A percentile compares a stretch with the other conserved stretches of the same genome.
phyloP scores from a whole-genome alignment of 208 protist species.

The Leishmania arabica region DNA sequence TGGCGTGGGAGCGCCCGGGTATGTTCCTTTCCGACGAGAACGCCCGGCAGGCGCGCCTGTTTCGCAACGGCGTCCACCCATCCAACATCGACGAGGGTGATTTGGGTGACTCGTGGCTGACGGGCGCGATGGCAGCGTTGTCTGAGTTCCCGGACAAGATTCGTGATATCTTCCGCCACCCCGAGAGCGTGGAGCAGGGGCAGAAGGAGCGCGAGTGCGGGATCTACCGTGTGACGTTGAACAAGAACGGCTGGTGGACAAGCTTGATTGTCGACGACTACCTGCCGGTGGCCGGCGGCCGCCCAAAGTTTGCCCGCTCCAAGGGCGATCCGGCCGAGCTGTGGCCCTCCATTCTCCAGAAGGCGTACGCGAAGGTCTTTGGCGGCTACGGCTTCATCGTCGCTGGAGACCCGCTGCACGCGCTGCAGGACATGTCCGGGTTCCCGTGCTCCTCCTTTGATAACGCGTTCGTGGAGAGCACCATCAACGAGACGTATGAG shows the following conservation, averaged over 20 bases:
- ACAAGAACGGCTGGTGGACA: conserved; percentile 91
- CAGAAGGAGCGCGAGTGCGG: conserved; percentile 60
- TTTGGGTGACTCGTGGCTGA: conserved; percentile 84
- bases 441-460: conserved; percentile 76
- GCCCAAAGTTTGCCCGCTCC: conserved; percentile 63
- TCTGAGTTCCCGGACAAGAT: conserved; percentile 73
- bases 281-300: conserved; percentile 64
- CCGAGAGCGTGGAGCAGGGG: conserved; percentile 50
- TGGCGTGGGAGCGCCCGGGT: conserved; percentile 77
- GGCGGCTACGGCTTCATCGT: conserved; percentile 82
- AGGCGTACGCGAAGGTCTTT: conserved; percentile 91
- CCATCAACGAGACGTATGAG: conserved; percentile 45
- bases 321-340: conserved; percentile 72
- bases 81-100: conserved; percentile 80
- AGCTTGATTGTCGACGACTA: conserved; percentile 90
- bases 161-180: conserved; percentile 72
- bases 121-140: conserved; percentile 59
- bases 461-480: conserved; percentile 59
- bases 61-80: conserved; percentile 77
- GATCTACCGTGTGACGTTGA: conserved; percentile 80
- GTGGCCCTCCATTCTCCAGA: conserved; percentile 84
- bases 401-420: conserved; percentile 73
- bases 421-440: conserved; percentile 78
- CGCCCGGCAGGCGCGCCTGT: conserved; percentile 64
- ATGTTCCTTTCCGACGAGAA: conserved; percentile 84